phyloP scores from a whole-genome alignment of 495 filamentous ascomycete species.

The Penicillium macrosclerotiorum region DNA sequence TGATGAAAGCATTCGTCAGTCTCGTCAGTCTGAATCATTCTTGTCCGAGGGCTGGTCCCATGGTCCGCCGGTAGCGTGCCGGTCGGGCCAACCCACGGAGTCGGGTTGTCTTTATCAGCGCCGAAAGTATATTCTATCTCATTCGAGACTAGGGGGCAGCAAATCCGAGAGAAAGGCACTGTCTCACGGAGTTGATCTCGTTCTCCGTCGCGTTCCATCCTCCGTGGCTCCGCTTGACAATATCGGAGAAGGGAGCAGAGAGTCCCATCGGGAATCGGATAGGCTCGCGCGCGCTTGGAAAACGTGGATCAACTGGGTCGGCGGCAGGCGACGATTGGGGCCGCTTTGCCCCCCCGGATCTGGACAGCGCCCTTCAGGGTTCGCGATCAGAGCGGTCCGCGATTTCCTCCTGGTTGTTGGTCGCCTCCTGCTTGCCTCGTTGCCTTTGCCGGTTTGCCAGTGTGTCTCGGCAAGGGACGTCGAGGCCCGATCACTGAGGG shows the following conservation, averaged over 20 bases:
- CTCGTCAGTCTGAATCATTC: slow-evolving; percentile 36
- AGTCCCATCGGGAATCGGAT: neutral
- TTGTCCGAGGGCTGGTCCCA: slow-evolving; percentile 21
- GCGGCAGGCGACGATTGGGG: slow-evolving; percentile 1
- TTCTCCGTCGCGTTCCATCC: too few species aligned
- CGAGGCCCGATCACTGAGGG: too few species aligned
- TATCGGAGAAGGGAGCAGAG: neutral
- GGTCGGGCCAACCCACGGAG: slow-evolving; percentile 16
- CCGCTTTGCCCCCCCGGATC: neutral
- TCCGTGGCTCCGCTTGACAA: too few species aligned
- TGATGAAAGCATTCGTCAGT: slow-evolving; percentile 41
- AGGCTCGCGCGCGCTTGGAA: slow-evolving; percentile 1
- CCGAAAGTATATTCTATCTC: too few species aligned
- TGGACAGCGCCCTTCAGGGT: too few species aligned
- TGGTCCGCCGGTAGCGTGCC: slow-evolving; percentile 22
- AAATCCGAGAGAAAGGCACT: too few species aligned
- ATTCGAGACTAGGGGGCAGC: too few species aligned
- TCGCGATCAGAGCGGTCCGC: too few species aligned
- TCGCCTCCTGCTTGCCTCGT: neutral
- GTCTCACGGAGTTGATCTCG: too few species aligned
- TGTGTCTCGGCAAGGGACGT: too few species aligned
- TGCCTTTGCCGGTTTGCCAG: neutral
- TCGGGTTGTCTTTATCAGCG: slow-evolving; percentile 7
- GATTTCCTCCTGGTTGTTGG: too few species aligned
- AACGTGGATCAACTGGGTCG: neutral